phyloP scores from a whole-genome alignment of 1,139 yeast species.

The Blastobotrys indianensis region DNA sequence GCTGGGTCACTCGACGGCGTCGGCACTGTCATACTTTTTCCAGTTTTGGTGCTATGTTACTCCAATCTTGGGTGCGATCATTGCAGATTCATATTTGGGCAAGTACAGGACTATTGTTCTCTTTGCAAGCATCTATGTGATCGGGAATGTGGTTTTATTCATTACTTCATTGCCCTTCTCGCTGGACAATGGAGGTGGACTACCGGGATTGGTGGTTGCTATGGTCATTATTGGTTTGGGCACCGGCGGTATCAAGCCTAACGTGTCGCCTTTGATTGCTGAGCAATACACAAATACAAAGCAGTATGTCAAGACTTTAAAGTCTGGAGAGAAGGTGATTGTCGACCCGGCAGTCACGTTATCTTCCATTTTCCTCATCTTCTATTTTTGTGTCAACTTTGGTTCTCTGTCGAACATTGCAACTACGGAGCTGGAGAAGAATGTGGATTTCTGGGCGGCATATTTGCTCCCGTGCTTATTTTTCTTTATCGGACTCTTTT shows the following conservation, averaged over 20 bases:
- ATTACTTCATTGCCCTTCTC: constrained; percentile 66
- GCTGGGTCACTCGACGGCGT: constrained; percentile 59
- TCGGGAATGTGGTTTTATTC: constrained; percentile 58
- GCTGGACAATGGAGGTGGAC: constrained; percentile 34
- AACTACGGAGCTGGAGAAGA: constrained; percentile 63
- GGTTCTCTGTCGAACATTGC: constrained; percentile 77
- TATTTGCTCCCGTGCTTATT: constrained; percentile 58
- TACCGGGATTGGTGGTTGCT: constrained; percentile 49
- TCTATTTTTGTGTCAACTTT: constrained; percentile 72
- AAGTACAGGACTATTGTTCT: constrained; percentile 62
- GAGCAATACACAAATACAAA: constrained; percentile 59
- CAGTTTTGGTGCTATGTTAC: constrained; percentile 80
- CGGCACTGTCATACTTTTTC: constrained; percentile 68
- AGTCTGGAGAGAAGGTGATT: constrained; percentile 60
- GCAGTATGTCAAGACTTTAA: constrained; percentile 53
- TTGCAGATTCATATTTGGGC: constrained; percentile 71
- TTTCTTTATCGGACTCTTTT: constrained; percentile 54
- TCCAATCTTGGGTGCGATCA: constrained; percentile 69
- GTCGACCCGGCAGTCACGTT: constrained; percentile 65
- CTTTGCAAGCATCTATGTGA: constrained; percentile 53
- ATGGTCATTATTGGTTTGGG: constrained; percentile 68
- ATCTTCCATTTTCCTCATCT: constrained; percentile 68
- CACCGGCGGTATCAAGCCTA: constrained; percentile 77
- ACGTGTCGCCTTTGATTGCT: constrained; percentile 70
- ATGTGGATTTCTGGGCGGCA: constrained; percentile 73